phyloP scores from a whole-genome alignment of 2,329 filamentous ascomycete genomes.

The Cryphonectria japonica region DNA sequence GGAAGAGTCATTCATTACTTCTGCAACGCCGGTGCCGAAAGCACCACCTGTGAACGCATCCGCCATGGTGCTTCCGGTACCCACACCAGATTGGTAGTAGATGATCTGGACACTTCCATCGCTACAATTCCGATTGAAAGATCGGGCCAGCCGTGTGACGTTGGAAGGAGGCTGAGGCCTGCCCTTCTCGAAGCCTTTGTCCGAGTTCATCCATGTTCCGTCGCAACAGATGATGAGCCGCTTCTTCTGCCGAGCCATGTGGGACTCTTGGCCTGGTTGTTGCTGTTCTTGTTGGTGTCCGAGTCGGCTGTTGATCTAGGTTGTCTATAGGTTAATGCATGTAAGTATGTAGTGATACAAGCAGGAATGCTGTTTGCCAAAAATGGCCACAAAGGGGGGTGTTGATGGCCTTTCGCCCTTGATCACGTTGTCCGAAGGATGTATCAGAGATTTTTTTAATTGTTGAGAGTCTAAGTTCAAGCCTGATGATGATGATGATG shows the following conservation, averaged over 20 bases:
- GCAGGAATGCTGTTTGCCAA: not conserved
- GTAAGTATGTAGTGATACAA: conserved; percentile 4
- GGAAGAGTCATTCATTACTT: conserved; percentile 43
- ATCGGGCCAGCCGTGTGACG: conserved; percentile 62
- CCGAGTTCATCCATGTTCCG: conserved; percentile 58
- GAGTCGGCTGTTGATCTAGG: not conserved
- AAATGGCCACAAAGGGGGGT: too few relatives aligned
- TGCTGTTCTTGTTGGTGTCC: not conserved
- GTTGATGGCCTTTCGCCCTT: too few relatives aligned
- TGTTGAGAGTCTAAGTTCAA: not conserved
- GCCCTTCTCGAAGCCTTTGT: conserved; percentile 52
- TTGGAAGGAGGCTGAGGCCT: conserved; percentile 59
- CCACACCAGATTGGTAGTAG: conserved; percentile 65
- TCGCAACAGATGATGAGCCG: conserved; percentile 57
- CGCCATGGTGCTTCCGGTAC: conserved; percentile 54
- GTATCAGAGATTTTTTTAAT: not conserved
- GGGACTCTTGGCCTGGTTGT: not conserved
- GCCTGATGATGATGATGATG: not conserved
- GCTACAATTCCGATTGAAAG: conserved; percentile 54
- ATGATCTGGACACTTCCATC: conserved; percentile 62
- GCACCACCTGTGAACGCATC: conserved; percentile 58
- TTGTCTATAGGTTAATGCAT: conserved; percentile 14
- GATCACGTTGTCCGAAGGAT: not conserved
- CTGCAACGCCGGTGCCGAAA: conserved; percentile 58
- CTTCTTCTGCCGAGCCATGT: conserved; percentile 40